Evolutionary conservation across 352 stramenopile species (phyloP).

Genomic region (Phytophthora constricta): DNA sequence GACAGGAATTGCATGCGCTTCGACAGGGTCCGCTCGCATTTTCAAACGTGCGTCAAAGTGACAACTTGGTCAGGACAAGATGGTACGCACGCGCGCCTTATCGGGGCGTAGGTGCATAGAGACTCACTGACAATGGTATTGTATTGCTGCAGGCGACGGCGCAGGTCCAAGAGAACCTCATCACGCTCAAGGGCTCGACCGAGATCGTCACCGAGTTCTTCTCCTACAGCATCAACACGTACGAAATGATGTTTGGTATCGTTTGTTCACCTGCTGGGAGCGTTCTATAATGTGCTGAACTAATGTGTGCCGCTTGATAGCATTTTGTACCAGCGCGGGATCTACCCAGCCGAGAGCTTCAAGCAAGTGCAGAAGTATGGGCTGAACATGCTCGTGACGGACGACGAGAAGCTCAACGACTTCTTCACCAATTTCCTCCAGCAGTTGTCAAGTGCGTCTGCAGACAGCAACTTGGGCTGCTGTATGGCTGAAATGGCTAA

Average conservation of each 20-base stretch:
- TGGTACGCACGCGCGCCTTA: constrained; percentile 14
- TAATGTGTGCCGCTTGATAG: constrained; percentile 43
- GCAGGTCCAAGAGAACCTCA: constrained; percentile 91
- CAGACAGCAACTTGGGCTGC: neutral
- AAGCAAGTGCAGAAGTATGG: constrained; percentile 98
- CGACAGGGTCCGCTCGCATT: constrained; percentile 20
- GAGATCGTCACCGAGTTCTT: constrained; percentile 99
- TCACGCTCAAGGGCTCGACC: constrained; percentile 98
- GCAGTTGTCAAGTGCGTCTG: constrained; percentile 82
- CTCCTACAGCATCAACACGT: constrained; percentile 99
- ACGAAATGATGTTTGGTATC: constrained; percentile 7
- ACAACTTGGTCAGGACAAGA: no score
- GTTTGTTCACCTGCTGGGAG: no score
- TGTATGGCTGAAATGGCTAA: neutral
- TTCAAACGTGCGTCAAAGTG: constrained; percentile 22
- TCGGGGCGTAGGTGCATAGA: constrained; percentile 1
- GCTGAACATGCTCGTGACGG: constrained; percentile 97
- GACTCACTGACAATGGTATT: neutral
- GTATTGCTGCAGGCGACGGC: constrained; percentile 55
- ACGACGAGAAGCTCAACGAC: constrained; percentile 95
- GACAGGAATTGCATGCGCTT: constrained; percentile 37
- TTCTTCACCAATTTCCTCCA: constrained; percentile 96
- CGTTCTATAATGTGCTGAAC: neutral
- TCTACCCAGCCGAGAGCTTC: constrained; percentile 99
- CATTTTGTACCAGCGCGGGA: constrained; percentile 96